Percentiles rank a stretch among this genome's conserved stretches.
Conservation (phyloP, 1,284 basidiomycete genomes). For the Tilletia caries region DNA sequence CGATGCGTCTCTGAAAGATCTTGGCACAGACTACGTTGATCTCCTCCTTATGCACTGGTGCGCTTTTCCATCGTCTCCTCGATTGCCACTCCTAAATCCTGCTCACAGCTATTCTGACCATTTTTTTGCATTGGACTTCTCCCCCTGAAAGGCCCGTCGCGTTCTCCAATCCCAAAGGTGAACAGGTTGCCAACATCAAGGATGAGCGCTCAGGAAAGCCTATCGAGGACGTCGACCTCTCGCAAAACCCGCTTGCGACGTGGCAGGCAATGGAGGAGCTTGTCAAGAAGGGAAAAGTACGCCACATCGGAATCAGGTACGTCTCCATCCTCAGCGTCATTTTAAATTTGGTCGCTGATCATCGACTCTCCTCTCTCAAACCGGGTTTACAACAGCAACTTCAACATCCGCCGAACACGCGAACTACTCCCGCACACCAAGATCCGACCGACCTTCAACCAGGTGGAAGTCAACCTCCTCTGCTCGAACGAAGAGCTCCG, state of each 20-base stretch:
- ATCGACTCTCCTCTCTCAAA: too few species aligned
- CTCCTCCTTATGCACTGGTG: constrained; percentile 78
- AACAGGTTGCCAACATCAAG: background rate
- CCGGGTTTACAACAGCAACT: constrained; percentile 26
- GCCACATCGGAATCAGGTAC: constrained; percentile 62
- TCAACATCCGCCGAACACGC: constrained; percentile 44
- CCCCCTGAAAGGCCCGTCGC: background rate
- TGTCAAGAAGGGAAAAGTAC: constrained; percentile 48
- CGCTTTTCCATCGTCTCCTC: constrained; percentile 34
- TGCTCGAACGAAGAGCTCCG: constrained; percentile 73
- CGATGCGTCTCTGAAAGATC: constrained; percentile 67
- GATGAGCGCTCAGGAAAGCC: constrained; percentile 51
- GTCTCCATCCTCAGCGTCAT: background rate
- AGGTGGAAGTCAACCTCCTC: constrained; percentile 47
- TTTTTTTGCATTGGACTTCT: too few species aligned
- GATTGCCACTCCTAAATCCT: constrained; percentile 26
- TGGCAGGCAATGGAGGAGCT: constrained; percentile 46
- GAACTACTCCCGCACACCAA: constrained; percentile 28
- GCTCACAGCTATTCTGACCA: too few species aligned
- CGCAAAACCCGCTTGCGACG: constrained; percentile 37
- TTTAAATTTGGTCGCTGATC: too few species aligned
- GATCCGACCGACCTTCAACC: constrained; percentile 44
- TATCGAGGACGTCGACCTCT: constrained; percentile 68
- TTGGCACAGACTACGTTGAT: constrained; percentile 73
- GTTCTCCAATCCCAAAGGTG: background rate